Base-by-base conservation (phyloP, 164 flowering plant species). In the Annona cherimola region DNA sequence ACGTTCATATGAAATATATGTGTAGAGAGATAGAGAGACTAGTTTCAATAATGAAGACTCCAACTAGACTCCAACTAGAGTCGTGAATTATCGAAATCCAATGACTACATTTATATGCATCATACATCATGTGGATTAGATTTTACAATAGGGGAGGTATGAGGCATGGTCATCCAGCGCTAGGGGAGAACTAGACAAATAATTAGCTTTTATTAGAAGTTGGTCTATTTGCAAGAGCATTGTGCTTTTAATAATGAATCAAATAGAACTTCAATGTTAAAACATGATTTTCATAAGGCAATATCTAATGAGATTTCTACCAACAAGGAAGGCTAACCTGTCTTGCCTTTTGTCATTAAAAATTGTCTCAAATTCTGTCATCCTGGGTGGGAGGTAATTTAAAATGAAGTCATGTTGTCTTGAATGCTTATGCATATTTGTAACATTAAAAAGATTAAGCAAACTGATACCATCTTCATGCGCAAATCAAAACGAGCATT, bases 391-490 rank as follows among this genome's bases (percentile, higher is more conserved):
- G 68, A 92, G 67, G 76, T 78, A 93, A 76, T 93, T 98, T 42
- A 73, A 75, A 61, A 89, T 76, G 73, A 50, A 82, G 81, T 95
- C 89, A 69, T 70, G 81, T 73, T 71, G 83, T 68, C 84, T 80
- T 50, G 93, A 87, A 3, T 85, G 94, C 16, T 98, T 93, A 72
- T 93, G 93, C 67, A 76, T 84, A 66, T 44, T 9, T 39, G 93
- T 84, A 69, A 90, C 92, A 84, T 89, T 95, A 61, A 95, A 85
- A 40, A 93, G 74, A 50, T 92, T 83, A 79, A 93, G 72, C 80
- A 95, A 80, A 82, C 80, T 80, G 70, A 93, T 69, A 42, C 94
- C 90, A 76, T 90, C 96, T 82, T 95, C 99, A 98, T 95, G 92
- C 76, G 80, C 65, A 80, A 81, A n/a, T 74, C 42, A 73, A 5